Evolutionary conservation across 1,284 basidiomycete species (phyloP).

Genomic region (Ganoderma resinaceum): DNA sequence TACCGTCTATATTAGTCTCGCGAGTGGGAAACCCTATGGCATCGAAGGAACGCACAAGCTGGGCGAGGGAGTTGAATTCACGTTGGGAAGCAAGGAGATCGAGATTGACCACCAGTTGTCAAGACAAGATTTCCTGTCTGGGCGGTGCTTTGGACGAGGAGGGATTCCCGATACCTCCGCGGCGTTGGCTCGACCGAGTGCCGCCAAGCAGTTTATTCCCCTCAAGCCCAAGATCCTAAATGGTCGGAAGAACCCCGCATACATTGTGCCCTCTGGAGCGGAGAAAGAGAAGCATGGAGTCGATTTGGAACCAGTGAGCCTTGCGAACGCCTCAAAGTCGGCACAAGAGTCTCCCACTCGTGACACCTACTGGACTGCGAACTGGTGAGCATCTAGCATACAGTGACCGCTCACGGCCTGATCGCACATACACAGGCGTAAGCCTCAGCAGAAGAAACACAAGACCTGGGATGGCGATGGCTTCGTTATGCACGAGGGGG

Average conservation of each 20-base stretch:
- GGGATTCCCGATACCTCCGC: slow-evolving; percentile 32
- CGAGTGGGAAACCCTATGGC: slow-evolving; percentile 36
- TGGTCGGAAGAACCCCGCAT: slow-evolving; percentile 36
- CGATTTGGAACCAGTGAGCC: slow-evolving; percentile 51
- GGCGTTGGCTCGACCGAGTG: slow-evolving; percentile 30
- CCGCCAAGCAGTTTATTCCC: slow-evolving; percentile 54
- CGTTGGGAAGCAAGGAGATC: slow-evolving; percentile 73
- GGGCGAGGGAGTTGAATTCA: slow-evolving; percentile 61
- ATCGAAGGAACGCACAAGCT: slow-evolving; percentile 46
- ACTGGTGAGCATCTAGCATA: slow-evolving; percentile 55
- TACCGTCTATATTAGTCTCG: slow-evolving; percentile 27
- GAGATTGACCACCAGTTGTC: slow-evolving; percentile 68
- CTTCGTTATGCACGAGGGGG: slow-evolving; percentile 58
- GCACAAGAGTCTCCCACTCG: slow-evolving; percentile 17
- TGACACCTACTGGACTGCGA: slow-evolving; percentile 67
- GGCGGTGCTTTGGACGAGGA: slow-evolving; percentile 61
- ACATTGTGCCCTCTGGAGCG: slow-evolving; percentile 7
- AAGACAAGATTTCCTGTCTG: slow-evolving; percentile 66
- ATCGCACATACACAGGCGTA: slow-evolving; percentile 59
- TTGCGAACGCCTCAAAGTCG: slow-evolving; percentile 36
- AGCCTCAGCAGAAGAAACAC: slow-evolving; percentile 80
- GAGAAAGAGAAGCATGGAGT: slow-evolving; percentile 40
- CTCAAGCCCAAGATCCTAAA: slow-evolving; percentile 45
- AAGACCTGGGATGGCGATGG: slow-evolving; percentile 91
- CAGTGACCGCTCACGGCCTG: neutral